Evolutionary conservation across 805 yeast species (phyloP).

Genomic region (Maudiozyma saulgeensis): DNA sequence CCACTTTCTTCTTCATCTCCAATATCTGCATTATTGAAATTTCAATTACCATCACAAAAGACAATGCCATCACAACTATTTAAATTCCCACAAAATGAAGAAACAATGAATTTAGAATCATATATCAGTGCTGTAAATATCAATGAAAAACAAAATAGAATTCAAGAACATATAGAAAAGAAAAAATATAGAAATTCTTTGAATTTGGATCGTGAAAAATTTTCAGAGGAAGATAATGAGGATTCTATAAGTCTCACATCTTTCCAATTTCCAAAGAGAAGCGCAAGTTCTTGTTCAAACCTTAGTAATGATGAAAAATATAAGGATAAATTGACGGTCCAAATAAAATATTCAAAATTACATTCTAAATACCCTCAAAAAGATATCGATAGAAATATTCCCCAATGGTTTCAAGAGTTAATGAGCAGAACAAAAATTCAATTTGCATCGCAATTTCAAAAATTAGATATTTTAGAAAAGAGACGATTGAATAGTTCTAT

Average conservation of each 20-base stretch:
- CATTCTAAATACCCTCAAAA: conserved; percentile 8
- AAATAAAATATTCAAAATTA: conserved; percentile 15
- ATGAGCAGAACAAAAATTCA: conserved; percentile 21
- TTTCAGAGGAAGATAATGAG: neutral
- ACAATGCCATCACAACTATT: conserved; percentile 14
- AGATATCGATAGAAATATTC: conserved; percentile 30
- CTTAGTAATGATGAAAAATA: conserved; percentile 1
- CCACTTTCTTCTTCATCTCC: conserved; percentile 27
- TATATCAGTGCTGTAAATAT: conserved; percentile 26
- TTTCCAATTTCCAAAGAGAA: conserved; percentile 13
- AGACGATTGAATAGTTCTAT: conserved; percentile 42
- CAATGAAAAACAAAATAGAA: conserved; percentile 17
- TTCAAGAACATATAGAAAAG: neutral
- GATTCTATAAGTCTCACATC: conserved; percentile 2
- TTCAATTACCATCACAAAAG: conserved; percentile 22
- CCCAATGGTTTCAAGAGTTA: conserved; percentile 42
- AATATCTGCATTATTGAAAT: conserved; percentile 24
- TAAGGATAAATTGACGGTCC: conserved; percentile 21
- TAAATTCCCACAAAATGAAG: conserved; percentile 25
- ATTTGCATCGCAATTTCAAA: conserved; percentile 45
- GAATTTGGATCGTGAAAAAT: neutral
- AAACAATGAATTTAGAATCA: conserved; percentile 22
- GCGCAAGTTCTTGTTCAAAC: neutral
- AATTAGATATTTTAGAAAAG: conserved; percentile 61
- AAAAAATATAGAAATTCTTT: neutral